Base-by-base conservation (phyloP, 768 basidiomycete genomes). In the Boletus pseudo-olivaceus region DNA sequence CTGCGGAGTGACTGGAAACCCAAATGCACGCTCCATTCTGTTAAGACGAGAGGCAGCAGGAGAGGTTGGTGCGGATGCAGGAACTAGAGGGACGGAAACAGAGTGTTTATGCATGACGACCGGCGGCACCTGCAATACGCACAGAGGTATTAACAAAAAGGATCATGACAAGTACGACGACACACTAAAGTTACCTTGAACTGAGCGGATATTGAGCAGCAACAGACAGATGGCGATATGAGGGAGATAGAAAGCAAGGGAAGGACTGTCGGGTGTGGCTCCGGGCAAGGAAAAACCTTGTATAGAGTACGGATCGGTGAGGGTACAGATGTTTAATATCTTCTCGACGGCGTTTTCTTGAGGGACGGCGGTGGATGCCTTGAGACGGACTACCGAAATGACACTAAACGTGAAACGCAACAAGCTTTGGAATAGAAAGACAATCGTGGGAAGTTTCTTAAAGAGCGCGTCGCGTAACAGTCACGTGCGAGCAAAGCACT, bases 1-100 rank as follows among this genome's bases (percentile, higher is more conserved):
- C 68, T 87, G 86, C 41, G 86, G 86, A 33, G 86, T 88, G 46
- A 82, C 78, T 46, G 86, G 86, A 12, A 71, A 60, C 34, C 71
- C 57, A 38, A 62, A 62, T 53, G 56, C 42, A 46, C 68, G 68
- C 50, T 75, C 67, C 40, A 57, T 45, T 35, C 48, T 66, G 51
- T 69, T 69, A 32, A 71, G 61, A 58, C 76, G 77, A 52, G 66
- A 42, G 15, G 70, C 67, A 54, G 73, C 71, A 37, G 77, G 77
- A 19, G 77, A 75, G 10, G 74, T 75, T 30, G 77, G 77, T 37
- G 77, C 77, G 49, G 77, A 78, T 41, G 73, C 73, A 43, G 76
- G 73, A 44, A 64, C 63, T 49, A 56, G 15, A 19, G 68, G 69
- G 42, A 71, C 42, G 48, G 68, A 71, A 60, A 61, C 54, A 51